A percentile compares a stretch with the other conserved stretches of the same genome.
Evolutionary conservation across 2,329 filamentous ascomycete species (phyloP).

Genomic region (Stagonosporopsis vannaccii): DNA sequence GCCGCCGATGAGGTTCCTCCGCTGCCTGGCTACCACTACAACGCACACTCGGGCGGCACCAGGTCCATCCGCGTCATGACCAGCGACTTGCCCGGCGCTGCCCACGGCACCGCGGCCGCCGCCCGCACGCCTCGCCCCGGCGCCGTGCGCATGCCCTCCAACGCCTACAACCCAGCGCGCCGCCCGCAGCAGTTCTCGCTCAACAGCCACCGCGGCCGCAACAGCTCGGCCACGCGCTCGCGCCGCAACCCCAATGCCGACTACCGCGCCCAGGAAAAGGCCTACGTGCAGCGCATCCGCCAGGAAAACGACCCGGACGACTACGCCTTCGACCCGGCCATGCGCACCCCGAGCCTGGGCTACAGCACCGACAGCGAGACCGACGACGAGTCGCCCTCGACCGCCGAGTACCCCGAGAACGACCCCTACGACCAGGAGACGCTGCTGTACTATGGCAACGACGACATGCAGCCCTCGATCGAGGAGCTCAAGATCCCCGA

Average conservation of each 20-base stretch:
- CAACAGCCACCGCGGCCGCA: conserved; percentile 60
- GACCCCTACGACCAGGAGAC: conserved; percentile 91
- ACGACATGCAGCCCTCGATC: conserved; percentile 84
- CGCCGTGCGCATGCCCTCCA: conserved; percentile 57
- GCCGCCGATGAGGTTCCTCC: conserved; percentile 18
- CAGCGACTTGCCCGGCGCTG: conserved; percentile 29
- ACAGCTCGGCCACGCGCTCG: conserved; percentile 62
- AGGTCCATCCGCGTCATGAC: conserved; percentile 39
- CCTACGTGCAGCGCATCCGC: conserved; percentile 90
- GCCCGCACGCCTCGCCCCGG: conserved; percentile 47
- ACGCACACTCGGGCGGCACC: conserved; percentile 33
- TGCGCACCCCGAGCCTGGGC: conserved; percentile 72
- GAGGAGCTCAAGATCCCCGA: conserved; percentile 89
- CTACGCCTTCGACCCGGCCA: conserved; percentile 70
- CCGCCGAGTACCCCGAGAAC: conserved; percentile 80
- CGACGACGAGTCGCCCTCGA: conserved; percentile 88
- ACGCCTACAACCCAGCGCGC: conserved; percentile 59
- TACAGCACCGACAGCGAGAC: conserved; percentile 80
- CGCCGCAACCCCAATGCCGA: conserved; percentile 73
- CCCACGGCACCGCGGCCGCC: conserved; percentile 25
- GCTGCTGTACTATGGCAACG: conserved; percentile 89
- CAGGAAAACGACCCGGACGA: conserved; percentile 74
- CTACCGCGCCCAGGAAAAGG: conserved; percentile 87
- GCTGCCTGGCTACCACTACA: conserved; percentile 24
- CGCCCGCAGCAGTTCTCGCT: conserved; percentile 57